Conservation (phyloP, 2,329 filamentous ascomycete genomes). For the Fusarium sp. region DNA sequence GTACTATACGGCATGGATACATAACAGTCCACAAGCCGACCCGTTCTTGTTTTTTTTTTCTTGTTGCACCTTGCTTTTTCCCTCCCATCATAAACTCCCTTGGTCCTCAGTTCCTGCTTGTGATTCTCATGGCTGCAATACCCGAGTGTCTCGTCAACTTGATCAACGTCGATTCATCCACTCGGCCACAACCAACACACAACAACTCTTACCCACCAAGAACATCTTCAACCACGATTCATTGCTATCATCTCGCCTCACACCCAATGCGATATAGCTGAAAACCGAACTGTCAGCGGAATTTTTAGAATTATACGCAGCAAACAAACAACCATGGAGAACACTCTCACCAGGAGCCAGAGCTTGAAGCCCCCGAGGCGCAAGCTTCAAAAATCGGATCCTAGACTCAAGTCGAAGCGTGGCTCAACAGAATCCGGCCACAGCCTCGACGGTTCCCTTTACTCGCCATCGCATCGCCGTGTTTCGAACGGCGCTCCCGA, state of each 20-base stretch:
- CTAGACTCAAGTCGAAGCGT: slow-evolving; percentile 45
- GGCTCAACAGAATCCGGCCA: slow-evolving; percentile 44
- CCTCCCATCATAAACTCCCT: slow-evolving; percentile 30
- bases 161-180: slow-evolving; percentile 22
- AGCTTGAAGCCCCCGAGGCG: slow-evolving; percentile 44
- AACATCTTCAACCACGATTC: slow-evolving; percentile 25
- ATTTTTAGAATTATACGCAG: slow-evolving; percentile 12
- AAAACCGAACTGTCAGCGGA: slow-evolving; percentile 8
- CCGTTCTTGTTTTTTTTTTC: slow-evolving; percentile 19
- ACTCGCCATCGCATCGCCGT: slow-evolving; percentile 36
- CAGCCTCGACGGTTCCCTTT: slow-evolving; percentile 28
- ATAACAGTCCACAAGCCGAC: slow-evolving; percentile 8
- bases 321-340: slow-evolving; percentile 19
- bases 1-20: slow-evolving; percentile 26
- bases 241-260: slow-evolving; percentile 9
- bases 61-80: slow-evolving; percentile 25
- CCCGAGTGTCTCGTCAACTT: slow-evolving; percentile 15
- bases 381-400: slow-evolving; percentile 49
- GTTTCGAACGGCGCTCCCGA: slow-evolving; percentile 41
- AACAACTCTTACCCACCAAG: slow-evolving; percentile 7
- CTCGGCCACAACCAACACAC: slow-evolving; percentile 8
- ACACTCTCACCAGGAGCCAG: slow-evolving; percentile 22
- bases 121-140: slow-evolving; percentile 27
- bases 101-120: slow-evolving; percentile 5
- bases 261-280: slow-evolving; percentile 26